Evolutionary conservation across 192 early-diverging fungal genomes (phyloP), one percentile per base, ranked within the genome.

Genomic region (Phlyctochytrium arcticum): DNA sequence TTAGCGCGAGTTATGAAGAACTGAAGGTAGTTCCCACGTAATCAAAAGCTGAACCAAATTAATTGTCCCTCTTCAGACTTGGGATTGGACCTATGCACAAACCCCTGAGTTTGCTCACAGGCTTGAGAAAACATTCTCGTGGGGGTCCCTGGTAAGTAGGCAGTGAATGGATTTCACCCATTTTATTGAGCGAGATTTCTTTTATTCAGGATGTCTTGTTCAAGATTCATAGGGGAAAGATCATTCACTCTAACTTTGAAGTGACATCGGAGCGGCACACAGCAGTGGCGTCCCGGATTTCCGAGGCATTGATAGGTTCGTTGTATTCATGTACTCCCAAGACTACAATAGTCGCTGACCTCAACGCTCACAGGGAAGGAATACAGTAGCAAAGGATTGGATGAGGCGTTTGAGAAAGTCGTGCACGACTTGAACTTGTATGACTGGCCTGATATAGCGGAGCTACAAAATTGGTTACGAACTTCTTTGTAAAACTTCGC

Each of bases 11-110:
- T 42, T 78, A 75, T 34, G 58, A 67, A 9, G 70, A 84, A 26
- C 68, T 92, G 36, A 51, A 39, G 58, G 70, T 70, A 51, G 33
- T 32, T 42, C 29, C 27, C 9, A 21, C 29, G 19, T 54, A 30
- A n/a, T n/a, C n/a, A n/a, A n/a, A 26, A 17, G 3, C 23, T 23
- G 6, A 24, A 54, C 12, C 17, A 37, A 12, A 21, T 70, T 37
- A 30, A n/a, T n/a, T 3, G 6, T 31, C 54, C n/a, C 42, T 23
- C 19, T 10, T 7, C 46, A 78, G 67, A 77, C 86, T 8, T 92
- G 89, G 90, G 88, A 93, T 29, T 98, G 95, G 93, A 88, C 85
- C 53, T 95, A 80, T 56, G 92, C 90, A 5, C 91, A 94, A 78
- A 95, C 95, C 6, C 95, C 95, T 27, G 85, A 90, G 65, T 97